A percentile compares a stretch with the other conserved stretches of the same genome.
phyloP scores from a whole-genome alignment of 2,329 filamentous ascomycete genomes.

The Verticillium dahliae region DNA sequence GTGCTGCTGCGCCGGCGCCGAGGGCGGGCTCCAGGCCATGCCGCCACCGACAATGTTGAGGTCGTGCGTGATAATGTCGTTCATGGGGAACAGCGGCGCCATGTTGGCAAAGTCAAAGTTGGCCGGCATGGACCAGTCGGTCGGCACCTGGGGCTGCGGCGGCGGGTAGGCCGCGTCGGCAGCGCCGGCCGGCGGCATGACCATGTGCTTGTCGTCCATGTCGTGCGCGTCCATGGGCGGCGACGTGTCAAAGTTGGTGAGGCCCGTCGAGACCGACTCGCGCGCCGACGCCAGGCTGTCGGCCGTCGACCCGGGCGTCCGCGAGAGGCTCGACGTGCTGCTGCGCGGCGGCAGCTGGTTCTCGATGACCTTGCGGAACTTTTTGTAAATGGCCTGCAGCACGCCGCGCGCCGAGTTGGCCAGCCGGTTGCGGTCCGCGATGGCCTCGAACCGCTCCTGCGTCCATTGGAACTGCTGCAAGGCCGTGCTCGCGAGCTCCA shows the following conservation, averaged over 20 bases:
- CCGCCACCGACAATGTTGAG: constrained; percentile 34
- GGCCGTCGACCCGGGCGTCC: constrained; percentile 10
- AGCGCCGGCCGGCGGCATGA: not conserved
- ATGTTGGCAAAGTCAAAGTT: constrained; percentile 44
- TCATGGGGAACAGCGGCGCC: constrained; percentile 49
- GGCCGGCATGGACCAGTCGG: constrained; percentile 34
- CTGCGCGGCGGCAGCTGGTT: constrained; percentile 11
- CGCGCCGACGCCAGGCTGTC: constrained; percentile 9
- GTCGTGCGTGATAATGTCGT: constrained; percentile 52
- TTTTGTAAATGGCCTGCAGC: constrained; percentile 45
- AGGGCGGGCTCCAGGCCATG: constrained; percentile 13
- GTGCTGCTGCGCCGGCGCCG: constrained; percentile 11
- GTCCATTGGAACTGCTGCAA: constrained; percentile 54
- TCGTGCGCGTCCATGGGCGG: not conserved
- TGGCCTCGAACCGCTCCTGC: constrained; percentile 47
- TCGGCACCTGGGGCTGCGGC: constrained; percentile 8
- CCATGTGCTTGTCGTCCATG: not conserved
- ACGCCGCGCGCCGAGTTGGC: constrained; percentile 49
- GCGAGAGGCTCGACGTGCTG: constrained; percentile 8
- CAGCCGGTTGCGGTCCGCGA: constrained; percentile 45
- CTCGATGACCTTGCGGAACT: constrained; percentile 44
- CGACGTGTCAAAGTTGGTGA: constrained; percentile 1
- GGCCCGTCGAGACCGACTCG: constrained; percentile 8
- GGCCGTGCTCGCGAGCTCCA: constrained; percentile 36
- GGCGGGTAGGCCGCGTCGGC: constrained; percentile 2